Evolutionary conservation across 2,329 filamentous ascomycete genomes (phyloP).

Genomic region (Ilyonectria destructans): DNA sequence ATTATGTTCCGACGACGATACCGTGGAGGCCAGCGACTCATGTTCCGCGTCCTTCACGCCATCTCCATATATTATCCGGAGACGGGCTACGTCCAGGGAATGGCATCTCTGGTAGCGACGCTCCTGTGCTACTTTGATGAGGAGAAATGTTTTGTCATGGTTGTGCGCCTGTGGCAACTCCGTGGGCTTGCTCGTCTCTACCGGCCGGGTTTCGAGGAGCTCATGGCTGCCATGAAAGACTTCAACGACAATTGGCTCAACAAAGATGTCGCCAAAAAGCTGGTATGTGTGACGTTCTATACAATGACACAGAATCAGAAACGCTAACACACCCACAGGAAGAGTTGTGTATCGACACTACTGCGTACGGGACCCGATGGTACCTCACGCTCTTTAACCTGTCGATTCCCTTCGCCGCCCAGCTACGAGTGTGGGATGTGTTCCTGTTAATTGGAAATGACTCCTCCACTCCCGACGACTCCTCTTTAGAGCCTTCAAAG

Average conservation of each 20-base stretch:
- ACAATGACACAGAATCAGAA: not conserved
- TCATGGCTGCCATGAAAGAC: slow-evolving; percentile 89
- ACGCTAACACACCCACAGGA: slow-evolving; percentile 62
- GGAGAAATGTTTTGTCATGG: slow-evolving; percentile 94
- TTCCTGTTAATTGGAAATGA: slow-evolving; percentile 88
- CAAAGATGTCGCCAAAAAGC: slow-evolving; percentile 84
- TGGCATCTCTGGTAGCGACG: slow-evolving; percentile 94
- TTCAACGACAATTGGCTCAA: slow-evolving; percentile 90
- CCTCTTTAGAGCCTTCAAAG: slow-evolving; percentile 32
- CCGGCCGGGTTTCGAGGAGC: slow-evolving; percentile 84
- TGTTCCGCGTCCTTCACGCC: slow-evolving; percentile 94
- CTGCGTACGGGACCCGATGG: slow-evolving; percentile 97
- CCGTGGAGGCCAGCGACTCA: slow-evolving; percentile 89
- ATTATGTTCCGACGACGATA: slow-evolving; percentile 98
- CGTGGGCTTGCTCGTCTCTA: slow-evolving; percentile 91
- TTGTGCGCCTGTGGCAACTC: slow-evolving; percentile 93
- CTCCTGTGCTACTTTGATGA: slow-evolving; percentile 98
- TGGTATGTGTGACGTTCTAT: slow-evolving; percentile 71
- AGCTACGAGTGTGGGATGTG: slow-evolving; percentile 97
- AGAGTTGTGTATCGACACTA: slow-evolving; percentile 86
- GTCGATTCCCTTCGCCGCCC: slow-evolving; percentile 93
- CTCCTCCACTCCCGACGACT: slow-evolving; percentile 26
- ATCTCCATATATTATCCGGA: slow-evolving; percentile 92
- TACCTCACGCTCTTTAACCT: slow-evolving; percentile 98
- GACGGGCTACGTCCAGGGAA: slow-evolving; percentile 97